Evolutionary conservation across 176 grass and related monocot genomes (phyloP).

Genomic region (Zoysia japonica): DNA sequence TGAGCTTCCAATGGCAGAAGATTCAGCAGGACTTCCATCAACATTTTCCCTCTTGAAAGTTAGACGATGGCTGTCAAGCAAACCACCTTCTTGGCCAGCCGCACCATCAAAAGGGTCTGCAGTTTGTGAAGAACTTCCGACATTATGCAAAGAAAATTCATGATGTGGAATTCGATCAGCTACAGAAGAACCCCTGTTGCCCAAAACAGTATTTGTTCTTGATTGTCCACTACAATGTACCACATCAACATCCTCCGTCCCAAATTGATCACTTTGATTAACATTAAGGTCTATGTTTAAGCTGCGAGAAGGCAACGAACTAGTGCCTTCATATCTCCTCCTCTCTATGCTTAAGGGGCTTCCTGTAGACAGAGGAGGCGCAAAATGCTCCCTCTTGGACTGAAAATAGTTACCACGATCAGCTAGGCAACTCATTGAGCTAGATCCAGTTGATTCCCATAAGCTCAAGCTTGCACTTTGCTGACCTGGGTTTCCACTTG

Average conservation of each 20-base stretch:
- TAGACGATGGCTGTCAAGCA: conserved; percentile 25
- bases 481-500: conserved; percentile 38
- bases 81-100: conserved; percentile 10
- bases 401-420: conserved; percentile 41
- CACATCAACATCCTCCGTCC: conserved; percentile 38
- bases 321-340: conserved; percentile 47
- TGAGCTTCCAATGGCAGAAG: conserved; percentile 56
- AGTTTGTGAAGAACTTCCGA: conserved; percentile 33
- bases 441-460: conserved; percentile 63
- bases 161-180: conserved; percentile 15
- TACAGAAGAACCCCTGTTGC: conserved; percentile 31
- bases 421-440: conserved; percentile 45
- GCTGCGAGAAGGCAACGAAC: conserved; percentile 47
- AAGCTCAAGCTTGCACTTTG: conserved; percentile 47
- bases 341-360: conserved; percentile 42
- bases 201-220: conserved; percentile 34
- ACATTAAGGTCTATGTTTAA: conserved; percentile 61
- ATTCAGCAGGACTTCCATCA: conserved; percentile 47
- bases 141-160: conserved; percentile 25
- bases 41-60: conserved; percentile 57
- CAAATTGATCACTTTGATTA: conserved; percentile 59
- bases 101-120: conserved; percentile 27
- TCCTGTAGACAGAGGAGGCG: conserved; percentile 36
- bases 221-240: conserved; percentile 27
- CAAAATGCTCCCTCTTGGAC: conserved; percentile 53